Evolutionary conservation across 2,329 filamentous ascomycete species (phyloP).

Genomic region (Hypoxylon sp.): DNA sequence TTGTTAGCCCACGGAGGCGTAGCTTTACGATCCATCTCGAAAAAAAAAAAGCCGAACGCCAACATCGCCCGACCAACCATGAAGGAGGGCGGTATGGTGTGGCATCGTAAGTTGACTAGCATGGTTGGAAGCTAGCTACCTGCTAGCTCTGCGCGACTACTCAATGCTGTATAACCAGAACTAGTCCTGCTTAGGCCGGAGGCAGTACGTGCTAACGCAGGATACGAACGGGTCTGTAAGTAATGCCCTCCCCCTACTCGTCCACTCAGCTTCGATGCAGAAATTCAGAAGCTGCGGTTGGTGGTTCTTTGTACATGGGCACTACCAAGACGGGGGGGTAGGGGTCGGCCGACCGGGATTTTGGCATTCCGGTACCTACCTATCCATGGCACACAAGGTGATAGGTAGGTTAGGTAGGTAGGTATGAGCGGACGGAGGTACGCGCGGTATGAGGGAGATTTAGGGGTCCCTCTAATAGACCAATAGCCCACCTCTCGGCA

Average conservation of each 20-base stretch:
- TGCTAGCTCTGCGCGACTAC: slow-evolving; percentile 20
- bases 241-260: not conserved
- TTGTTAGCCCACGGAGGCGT: slow-evolving; percentile 3
- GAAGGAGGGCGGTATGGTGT: not conserved
- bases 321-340: not conserved
- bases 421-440: not conserved
- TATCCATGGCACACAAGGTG: not conserved
- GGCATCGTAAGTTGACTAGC: not conserved
- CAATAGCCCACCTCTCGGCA: not conserved
- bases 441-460: slow-evolving; percentile 17
- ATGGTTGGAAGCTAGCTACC: slow-evolving; percentile 1
- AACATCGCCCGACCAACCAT: slow-evolving; percentile 12
- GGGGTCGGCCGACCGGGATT: not conserved
- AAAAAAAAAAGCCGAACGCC: slow-evolving; percentile 3
- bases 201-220: slow-evolving; percentile 11
- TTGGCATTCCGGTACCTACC: not conserved
- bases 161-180: slow-evolving; percentile 28
- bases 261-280: slow-evolving; percentile 11
- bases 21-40: slow-evolving; percentile 5
- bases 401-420: not conserved
- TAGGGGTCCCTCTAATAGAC: slow-evolving; percentile 1
- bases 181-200: slow-evolving; percentile 2
- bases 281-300: slow-evolving; percentile 14
- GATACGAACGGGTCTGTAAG: slow-evolving; percentile 22
- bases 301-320: not conserved